Evolutionary conservation across 306 rosid species (phyloP).

Genomic region (Prunus salicina): DNA sequence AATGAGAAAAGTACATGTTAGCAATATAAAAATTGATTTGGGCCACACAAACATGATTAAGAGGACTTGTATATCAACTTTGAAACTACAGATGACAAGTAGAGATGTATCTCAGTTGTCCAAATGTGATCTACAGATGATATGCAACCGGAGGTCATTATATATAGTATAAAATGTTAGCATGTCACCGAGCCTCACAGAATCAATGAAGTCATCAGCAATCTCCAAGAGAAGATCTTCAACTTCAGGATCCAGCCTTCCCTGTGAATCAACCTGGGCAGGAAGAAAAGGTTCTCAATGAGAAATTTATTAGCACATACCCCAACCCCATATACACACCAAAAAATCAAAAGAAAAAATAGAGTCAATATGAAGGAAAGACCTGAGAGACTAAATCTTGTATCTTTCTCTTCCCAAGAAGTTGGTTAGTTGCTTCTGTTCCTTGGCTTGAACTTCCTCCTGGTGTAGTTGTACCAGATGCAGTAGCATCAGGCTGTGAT

Average conservation of each 20-base stretch:
- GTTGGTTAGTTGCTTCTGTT: constrained; percentile 94
- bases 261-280: constrained; percentile 80
- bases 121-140: not conserved
- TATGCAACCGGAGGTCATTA: not conserved
- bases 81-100: not conserved
- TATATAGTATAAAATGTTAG: not conserved
- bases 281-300: constrained; percentile 18
- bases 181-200: constrained; percentile 53
- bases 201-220: constrained; percentile 92
- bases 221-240: constrained; percentile 90
- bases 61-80: not conserved
- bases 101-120: not conserved
- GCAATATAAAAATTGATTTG: not conserved
- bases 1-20: not conserved
- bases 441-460: constrained; percentile 99
- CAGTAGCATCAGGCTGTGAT: constrained; percentile 97
- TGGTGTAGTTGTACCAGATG: constrained; percentile 91
- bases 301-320: constrained; percentile 1
- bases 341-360: not conserved
- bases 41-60: not conserved
- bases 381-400: constrained; percentile 98
- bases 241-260: constrained; percentile 85
- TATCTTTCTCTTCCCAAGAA: constrained; percentile 98
- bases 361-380: constrained; percentile 13
- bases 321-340: not conserved